Evolutionary conservation across 2,329 filamentous ascomycete species (phyloP).

Genomic region (Colletotrichum acutatum): DNA sequence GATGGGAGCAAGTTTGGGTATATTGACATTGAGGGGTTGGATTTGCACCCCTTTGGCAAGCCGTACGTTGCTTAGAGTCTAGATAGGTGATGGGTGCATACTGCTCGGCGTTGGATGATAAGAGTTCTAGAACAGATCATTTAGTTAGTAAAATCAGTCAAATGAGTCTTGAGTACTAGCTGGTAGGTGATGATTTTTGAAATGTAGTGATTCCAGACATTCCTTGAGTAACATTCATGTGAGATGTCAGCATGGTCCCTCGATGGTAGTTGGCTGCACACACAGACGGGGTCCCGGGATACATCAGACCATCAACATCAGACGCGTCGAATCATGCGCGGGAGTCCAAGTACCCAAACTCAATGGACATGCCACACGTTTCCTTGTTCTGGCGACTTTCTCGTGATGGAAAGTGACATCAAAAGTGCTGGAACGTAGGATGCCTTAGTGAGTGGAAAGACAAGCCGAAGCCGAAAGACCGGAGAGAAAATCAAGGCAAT

Average conservation of each 20-base stretch:
- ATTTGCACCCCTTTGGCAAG: constrained; percentile 46
- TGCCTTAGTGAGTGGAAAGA: neutral
- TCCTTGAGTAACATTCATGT: neutral
- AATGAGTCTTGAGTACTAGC: neutral
- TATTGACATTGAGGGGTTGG: constrained; percentile 44
- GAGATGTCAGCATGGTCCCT: neutral
- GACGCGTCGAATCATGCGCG: neutral
- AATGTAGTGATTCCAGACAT: too few relatives aligned
- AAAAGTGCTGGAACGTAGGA: too few relatives aligned
- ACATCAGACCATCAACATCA: neutral
- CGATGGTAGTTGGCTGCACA: neutral
- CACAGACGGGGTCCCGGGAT: neutral
- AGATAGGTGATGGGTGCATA: neutral
- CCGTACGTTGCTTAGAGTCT: neutral
- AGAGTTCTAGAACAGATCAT: neutral
- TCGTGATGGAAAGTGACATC: neutral
- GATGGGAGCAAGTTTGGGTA: constrained; percentile 46
- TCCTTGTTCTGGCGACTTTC: too few relatives aligned
- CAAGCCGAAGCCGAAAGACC: neutral
- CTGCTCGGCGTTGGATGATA: neutral
- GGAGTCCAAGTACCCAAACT: neutral
- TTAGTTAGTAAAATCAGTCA: neutral
- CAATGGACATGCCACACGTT: neutral
- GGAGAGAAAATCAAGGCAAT: neutral
- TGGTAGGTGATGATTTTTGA: neutral